Base-by-base conservation (phyloP, 2,329 filamentous ascomycete genomes). In the Achaetomium macrosporum region DNA sequence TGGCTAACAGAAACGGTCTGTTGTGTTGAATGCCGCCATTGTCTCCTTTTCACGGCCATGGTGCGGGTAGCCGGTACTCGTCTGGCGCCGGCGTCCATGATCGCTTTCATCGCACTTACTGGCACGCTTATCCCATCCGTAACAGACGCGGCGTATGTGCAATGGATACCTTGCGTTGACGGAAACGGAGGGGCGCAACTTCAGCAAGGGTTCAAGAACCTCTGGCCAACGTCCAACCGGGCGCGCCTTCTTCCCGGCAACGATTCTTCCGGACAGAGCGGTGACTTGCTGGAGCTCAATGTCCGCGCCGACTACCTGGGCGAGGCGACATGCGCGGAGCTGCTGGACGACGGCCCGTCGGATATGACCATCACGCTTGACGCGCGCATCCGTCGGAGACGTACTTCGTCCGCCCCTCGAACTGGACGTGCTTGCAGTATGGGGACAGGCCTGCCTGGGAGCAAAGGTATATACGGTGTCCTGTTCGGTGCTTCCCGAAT, bases 121-220 rank as follows among this genome's bases (percentile, higher is more conserved):
- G 5, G 7, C 25, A 30, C 45, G 5, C n/a, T 47, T 11, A 7
- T 39, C n/a, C 36, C 36, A 10, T 9, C 35, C 3, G 20, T 12
- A 19, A 15, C 45, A 47, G 10, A 47, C 25, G 45, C 45, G 11
- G 45, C 45, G 20, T 31, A 47, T 31, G 45, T 47, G 20, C 45
- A 47, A 40, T 47, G 35, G 45, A 17, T 47, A 40, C 45, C 4
- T 0, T 47, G 45, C 19, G 5, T 36, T 10, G 45, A 40, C 36
- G 36, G 35, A 40, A 47, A 15, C 17, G 45, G 45, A 15, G 35
- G 35, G 15, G 30, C 19, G 20, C 35, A n/a, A n/a, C n/a, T n/a
- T n/a, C n/a, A n/a, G n/a, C n/a, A 31, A 17, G 45, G 15, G 20
- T 47, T 40, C 9, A n/a, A 19, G 36, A 11, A 47, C 11, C 35